These are phyloP conservation scores for Trichophyton mentagrophytes DNA, from an alignment of 2,329 filamentous ascomycete species.

Conservation along the genomic window DNA sequence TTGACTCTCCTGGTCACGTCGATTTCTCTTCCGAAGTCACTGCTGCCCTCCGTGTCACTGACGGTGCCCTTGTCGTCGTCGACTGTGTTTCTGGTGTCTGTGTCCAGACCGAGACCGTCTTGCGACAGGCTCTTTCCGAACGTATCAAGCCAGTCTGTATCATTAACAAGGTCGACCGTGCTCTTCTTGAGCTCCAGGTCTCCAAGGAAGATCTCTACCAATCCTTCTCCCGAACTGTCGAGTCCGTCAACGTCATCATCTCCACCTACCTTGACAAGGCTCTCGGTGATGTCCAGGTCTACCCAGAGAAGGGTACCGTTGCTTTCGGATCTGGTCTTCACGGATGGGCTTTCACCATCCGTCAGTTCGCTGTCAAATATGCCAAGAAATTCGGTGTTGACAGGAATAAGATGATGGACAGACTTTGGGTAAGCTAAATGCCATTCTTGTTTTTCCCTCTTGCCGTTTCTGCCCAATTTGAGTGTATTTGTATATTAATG, in stretches of 20 bases:
- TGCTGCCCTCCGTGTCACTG: slow-evolving; percentile 97
- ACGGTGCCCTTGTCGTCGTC: slow-evolving; percentile 98
- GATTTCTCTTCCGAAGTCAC: slow-evolving; percentile 99
- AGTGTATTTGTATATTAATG: background rate
- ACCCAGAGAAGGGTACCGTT: slow-evolving; percentile 93
- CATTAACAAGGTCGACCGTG: slow-evolving; percentile 99
- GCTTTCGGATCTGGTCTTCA: slow-evolving; percentile 99
- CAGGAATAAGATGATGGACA: slow-evolving; percentile 99
- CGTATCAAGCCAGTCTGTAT: slow-evolving; percentile 99
- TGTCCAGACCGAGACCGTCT: slow-evolving; percentile 98
- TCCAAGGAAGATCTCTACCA: slow-evolving; percentile 99
- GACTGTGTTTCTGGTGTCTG: slow-evolving; percentile 99
- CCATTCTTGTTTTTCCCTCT: background rate
- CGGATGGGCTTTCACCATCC: slow-evolving; percentile 98
- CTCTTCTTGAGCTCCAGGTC: slow-evolving; percentile 96
- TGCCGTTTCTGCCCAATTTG: background rate
- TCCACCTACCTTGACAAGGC: slow-evolving; percentile 96
- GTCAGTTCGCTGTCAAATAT: slow-evolving; percentile 91
- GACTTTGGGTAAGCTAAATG: slow-evolving; percentile 67
- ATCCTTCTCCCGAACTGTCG: slow-evolving; percentile 98
- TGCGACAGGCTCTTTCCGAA: slow-evolving; percentile 97
- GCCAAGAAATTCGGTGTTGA: slow-evolving; percentile 99
- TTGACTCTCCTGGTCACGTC: slow-evolving; percentile 99
- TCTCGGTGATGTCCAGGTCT: slow-evolving; percentile 96
- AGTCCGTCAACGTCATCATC: slow-evolving; percentile 99